Conservation (phyloP, 2,329 filamentous ascomycete genomes). For the Fusarium papillatum region DNA sequence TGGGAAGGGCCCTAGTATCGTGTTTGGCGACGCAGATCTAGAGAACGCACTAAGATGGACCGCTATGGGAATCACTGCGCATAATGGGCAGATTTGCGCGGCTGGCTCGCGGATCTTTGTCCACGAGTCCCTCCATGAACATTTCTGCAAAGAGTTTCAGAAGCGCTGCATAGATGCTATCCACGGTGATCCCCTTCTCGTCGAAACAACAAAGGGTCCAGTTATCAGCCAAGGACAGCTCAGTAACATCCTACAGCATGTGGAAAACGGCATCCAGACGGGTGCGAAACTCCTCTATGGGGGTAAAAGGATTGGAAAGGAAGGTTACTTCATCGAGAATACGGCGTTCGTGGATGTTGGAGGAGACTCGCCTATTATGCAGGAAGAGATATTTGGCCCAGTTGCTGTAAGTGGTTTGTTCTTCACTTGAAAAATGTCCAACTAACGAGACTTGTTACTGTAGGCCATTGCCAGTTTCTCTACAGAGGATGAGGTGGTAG, state of each 20-base stretch:
- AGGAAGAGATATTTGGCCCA: neutral
- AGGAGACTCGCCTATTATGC: neutral
- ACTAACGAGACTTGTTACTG: neutral
- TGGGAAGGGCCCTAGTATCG: neutral
- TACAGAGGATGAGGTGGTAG: neutral
- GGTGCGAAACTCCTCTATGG: too few species aligned
- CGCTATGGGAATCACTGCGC: neutral
- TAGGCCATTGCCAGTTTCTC: neutral
- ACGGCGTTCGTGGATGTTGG: neutral
- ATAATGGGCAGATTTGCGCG: neutral
- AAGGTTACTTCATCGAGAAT: too few species aligned
- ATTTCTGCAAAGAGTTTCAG: neutral
- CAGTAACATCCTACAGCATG: too few species aligned
- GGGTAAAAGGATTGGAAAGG: too few species aligned
- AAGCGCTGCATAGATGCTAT: neutral
- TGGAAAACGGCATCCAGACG: too few species aligned
- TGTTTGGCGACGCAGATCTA: neutral
- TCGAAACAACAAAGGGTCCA: too few species aligned
- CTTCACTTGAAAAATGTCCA: neutral
- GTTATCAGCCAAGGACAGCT: too few species aligned
- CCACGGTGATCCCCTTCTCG: neutral
- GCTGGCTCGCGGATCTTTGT: neutral
- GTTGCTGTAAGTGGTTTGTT: neutral
- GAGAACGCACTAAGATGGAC: neutral
- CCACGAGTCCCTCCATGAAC: neutral